Percentiles rank a stretch among this genome's conserved stretches.
Conservation (phyloP, 108 stramenopile species). For the Cyclotella cryptica region DNA sequence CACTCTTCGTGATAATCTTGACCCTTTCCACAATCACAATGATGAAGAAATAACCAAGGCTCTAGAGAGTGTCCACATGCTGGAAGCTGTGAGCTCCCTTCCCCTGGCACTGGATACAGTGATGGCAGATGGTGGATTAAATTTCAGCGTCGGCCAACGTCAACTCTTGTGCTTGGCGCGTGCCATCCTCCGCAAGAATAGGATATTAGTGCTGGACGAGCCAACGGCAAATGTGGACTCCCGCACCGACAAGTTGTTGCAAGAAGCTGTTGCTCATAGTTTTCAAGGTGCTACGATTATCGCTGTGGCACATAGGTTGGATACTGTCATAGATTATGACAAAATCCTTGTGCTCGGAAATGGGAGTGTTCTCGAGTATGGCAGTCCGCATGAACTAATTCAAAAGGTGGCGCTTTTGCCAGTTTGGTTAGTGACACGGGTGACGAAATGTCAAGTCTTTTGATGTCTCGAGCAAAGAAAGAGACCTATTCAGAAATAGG, state of each 20-base stretch:
- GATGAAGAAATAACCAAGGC: conserved; percentile 67
- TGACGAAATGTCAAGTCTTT: conserved; percentile 48
- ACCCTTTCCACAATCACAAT: conserved; percentile 74
- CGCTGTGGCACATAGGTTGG: conserved; percentile 94
- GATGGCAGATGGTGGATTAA: conserved; percentile 92
- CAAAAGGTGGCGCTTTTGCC: conserved; percentile 43
- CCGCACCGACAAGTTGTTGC: conserved; percentile 84
- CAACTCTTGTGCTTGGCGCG: conserved; percentile 96
- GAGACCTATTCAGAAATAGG: background rate
- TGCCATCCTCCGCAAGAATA: conserved; percentile 81
- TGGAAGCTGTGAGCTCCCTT: conserved; percentile 69
- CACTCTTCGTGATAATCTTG: conserved; percentile 94
- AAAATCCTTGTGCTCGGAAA: conserved; percentile 88
- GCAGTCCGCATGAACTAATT: conserved; percentile 78
- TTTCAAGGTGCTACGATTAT: conserved; percentile 87
- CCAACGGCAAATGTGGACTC: conserved; percentile 92
- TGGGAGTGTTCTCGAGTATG: conserved; percentile 92
- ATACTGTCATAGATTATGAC: conserved; percentile 94
- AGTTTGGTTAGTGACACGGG: conserved; percentile 67
- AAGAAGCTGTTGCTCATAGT: conserved; percentile 75
- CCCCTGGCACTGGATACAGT: conserved; percentile 70
- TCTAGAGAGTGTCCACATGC: conserved; percentile 70
- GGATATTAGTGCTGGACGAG: conserved; percentile 91
- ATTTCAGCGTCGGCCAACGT: conserved; percentile 92
- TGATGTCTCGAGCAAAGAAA: conserved; percentile 38